Percentiles rank a stretch among this genome's conserved stretches.
These are phyloP conservation scores for Vanrija pseudolonga DNA, from an alignment of 1,284 basidiomycete genomes.

Conservation along the genomic window DNA sequence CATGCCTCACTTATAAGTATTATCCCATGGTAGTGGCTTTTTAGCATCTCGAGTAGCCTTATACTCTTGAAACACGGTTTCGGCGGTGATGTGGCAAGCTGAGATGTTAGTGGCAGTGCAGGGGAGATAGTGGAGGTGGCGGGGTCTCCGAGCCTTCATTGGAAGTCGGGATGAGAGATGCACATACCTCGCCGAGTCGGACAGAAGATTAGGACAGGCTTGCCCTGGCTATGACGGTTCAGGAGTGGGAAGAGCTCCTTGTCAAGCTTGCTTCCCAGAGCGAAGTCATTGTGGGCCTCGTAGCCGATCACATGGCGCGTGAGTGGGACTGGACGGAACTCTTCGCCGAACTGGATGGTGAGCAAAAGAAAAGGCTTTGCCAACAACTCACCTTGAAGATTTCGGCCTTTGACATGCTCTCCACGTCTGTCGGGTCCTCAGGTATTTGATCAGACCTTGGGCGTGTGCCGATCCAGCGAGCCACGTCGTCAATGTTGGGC, in stretches of 20 bases:
- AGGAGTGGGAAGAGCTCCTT: conserved; percentile 67
- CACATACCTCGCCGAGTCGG: conserved; percentile 72
- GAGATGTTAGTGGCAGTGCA: neutral
- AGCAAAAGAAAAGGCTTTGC: neutral
- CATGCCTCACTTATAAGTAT: conserved; percentile 55
- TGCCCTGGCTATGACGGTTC: conserved; percentile 64
- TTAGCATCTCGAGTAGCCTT: conserved; percentile 56
- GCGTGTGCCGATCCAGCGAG: conserved; percentile 68
- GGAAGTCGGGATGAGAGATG: neutral
- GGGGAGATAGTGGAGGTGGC: too few species aligned
- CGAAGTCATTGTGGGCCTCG: conserved; percentile 69
- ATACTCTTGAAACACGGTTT: conserved; percentile 68
- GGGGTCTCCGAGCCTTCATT: neutral
- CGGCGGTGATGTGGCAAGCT: conserved; percentile 58
- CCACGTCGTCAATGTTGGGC: conserved; percentile 88
- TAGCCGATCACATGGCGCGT: conserved; percentile 64
- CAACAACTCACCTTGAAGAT: conserved; percentile 64
- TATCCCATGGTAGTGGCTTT: conserved; percentile 62
- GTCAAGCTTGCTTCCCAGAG: conserved; percentile 69
- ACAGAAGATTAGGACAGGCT: conserved; percentile 80
- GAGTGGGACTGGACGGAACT: conserved; percentile 80
- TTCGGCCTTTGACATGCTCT: conserved; percentile 55
- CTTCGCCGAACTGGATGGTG: conserved; percentile 73
- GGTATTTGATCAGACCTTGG: neutral
- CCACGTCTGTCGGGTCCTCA: neutral